Conservation (phyloP, 306 rosid species). For the Biancaea sappan region DNA sequence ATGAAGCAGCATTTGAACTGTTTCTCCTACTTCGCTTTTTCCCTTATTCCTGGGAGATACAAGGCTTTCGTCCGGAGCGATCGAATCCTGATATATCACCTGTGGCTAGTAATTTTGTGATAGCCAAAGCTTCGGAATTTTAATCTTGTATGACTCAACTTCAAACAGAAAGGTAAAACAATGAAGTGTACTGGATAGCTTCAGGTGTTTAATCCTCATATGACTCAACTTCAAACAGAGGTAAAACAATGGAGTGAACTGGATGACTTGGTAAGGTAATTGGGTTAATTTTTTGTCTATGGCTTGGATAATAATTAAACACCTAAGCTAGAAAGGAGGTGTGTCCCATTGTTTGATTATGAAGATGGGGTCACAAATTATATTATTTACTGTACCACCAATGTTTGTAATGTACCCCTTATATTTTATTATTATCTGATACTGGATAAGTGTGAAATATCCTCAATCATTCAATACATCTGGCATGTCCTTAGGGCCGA, state of each 20-base stretch:
- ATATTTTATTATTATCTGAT: neutral
- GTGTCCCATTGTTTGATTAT: slow-evolving; percentile 18
- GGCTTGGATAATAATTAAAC: slow-evolving; percentile 17
- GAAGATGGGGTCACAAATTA: slow-evolving; percentile 21
- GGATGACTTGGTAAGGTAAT: neutral
- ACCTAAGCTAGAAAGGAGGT: slow-evolving; percentile 29
- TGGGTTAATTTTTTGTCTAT: neutral
- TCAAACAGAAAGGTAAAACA: too few relatives aligned
- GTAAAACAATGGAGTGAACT: too few relatives aligned
- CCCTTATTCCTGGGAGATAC: neutral
- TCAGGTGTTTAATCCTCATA: too few relatives aligned
- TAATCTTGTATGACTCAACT: neutral
- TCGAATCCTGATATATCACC: neutral
- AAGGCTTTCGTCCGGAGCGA: neutral
- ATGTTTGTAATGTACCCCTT: neutral
- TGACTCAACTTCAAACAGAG: neutral
- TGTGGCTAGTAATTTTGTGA: too few relatives aligned
- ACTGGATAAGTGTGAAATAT: neutral
- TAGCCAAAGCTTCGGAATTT: neutral
- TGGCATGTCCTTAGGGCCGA: neutral
- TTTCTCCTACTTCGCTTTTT: neutral
- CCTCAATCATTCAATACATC: neutral
- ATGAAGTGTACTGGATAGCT: too few relatives aligned
- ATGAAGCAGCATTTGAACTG: neutral
- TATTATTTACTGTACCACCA: neutral